Base-by-base conservation (phyloP, 73 alveolate species). In the Diophrys sp. region DNA sequence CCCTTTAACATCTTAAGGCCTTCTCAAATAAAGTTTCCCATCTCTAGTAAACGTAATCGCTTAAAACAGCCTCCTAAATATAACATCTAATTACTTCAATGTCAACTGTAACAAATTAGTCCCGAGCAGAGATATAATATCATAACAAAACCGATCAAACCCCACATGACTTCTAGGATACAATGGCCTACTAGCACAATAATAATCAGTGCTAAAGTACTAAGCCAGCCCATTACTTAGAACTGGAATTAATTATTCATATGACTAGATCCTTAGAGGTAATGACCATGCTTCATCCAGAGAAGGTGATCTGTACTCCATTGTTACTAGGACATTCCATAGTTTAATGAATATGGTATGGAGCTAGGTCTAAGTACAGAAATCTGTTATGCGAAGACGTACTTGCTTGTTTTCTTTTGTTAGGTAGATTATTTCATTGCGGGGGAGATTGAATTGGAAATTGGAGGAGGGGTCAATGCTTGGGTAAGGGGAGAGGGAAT, bases 81-180 rank as follows among this genome's bases (percentile, higher is more conserved):
- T 69, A 5, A 26, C 32, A 29, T 78, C 86, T 24, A 67, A 72
- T 55, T 78, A 75, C 31, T 23, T n/a, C 31, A 33, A 78, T 25
- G 34, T 28, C 29, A 78, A 56, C 1, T 67, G 32, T 14, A 67
- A n/a, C 66, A 78, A 34, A 34, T 67, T 67, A 5, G 27, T 72
- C 0, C 86, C 86, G 23, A 78, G 5, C 30, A 78, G 33, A 0
- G 86, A 78, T n/a, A 78, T 67, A 23, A 78, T 23, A 32, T 78
- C 86, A 69, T 29, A 78, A 72, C 86, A 78, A 29, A 78, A 78
- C 54, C 86, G 1, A 31, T 44, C 72, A 72, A 78, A 78, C 24
- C 29, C 70, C 27, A 78, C 79, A 23, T 29, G 23, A 23, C 23
- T 30, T 33, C 69, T 68, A 11, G 28, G 54, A 34, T 67, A 78